Evolutionary conservation across 106 monocot genomes (phyloP).

Genomic region (Allium sativum): DNA sequence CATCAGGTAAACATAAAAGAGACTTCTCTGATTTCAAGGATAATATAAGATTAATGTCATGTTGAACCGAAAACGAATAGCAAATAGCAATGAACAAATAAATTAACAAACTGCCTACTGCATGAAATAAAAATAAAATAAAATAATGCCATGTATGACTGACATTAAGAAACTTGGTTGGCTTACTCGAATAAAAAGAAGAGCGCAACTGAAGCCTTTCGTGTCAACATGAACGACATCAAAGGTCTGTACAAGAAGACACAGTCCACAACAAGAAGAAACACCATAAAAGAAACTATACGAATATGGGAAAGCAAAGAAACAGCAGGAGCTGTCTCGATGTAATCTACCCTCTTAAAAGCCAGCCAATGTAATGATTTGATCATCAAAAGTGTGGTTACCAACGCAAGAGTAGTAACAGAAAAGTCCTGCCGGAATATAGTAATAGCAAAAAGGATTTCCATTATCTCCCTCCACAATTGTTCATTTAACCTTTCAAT

Average conservation of each 20-base stretch:
- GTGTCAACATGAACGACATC: conserved; percentile 42
- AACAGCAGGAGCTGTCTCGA: conserved; percentile 88
- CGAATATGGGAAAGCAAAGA: conserved; percentile 64
- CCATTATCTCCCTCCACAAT: conserved; percentile 94
- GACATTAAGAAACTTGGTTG: background rate
- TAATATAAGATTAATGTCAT: too few species aligned
- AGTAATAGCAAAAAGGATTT: conserved; percentile 91
- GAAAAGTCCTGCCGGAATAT: conserved; percentile 94
- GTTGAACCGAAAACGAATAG: too few species aligned
- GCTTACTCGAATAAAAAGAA: conserved; percentile 91
- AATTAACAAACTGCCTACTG: too few species aligned
- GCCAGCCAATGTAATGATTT: conserved; percentile 93
- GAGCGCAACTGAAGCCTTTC: conserved; percentile 70
- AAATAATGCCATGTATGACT: too few species aligned
- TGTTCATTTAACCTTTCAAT: conserved; percentile 92
- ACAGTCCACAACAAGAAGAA: conserved; percentile 71
- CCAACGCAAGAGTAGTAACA: conserved; percentile 72
- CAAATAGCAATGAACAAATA: too few species aligned
- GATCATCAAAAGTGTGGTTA: conserved; percentile 72
- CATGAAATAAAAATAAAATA: too few species aligned
- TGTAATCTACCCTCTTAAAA: conserved; percentile 89
- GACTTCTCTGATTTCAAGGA: too few species aligned
- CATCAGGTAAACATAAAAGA: too few species aligned
- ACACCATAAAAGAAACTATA: conserved; percentile 72
- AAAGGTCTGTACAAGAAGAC: conserved; percentile 48